Base-by-base conservation (phyloP, 208 protist species). In the Leptomonas seymouri region DNA sequence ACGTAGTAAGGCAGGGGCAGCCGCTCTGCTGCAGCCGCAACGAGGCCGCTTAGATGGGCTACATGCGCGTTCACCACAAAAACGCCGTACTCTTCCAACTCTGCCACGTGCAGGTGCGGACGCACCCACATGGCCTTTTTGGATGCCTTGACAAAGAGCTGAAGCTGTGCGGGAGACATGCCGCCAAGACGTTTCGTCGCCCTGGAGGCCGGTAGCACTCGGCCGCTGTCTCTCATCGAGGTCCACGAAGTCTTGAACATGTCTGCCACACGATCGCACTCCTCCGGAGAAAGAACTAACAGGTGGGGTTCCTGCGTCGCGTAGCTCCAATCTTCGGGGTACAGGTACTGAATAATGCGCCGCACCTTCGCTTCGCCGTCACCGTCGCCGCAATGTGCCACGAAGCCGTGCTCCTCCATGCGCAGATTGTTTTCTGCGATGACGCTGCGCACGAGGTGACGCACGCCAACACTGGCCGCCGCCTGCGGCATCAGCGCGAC, bases 51-150 rank as follows among this genome's bases (percentile, higher is more conserved):
- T 1, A 71, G 56, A 51, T 62, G 54, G 18, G 69, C 63, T 20
- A 77, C 57, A 54, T 74, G 67, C 44, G 69, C 76, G 67, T 82
- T 82, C 23, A 82, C 58, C 42, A 82, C 76, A 25, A 56, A 75
- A 20, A 82, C 66, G 9, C 71, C 76, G 44, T 77, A 74, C 31
- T 67, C 76, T 30, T 67, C 55, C 36, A 82, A 53, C 45, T 82
- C 67, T 16, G 49, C 63, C 51, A 82, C 12, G 54, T 82, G 63
- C 18, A 82, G 41, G 23, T 73, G 66, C 50, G 67, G 67, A 15
- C 67, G 53, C 46, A 77, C 64, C 61, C 67, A 73, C 27, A 69
- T 14, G 11, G 67, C 28, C 45, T 50, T 68, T 36, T 71, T 56
- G 3, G 71, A 55, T 2, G 39, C 49, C 9, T 70, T 68, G 20